These are phyloP conservation scores for Sarocladium strictum DNA, from an alignment of 2,329 filamentous ascomycete species.

Conservation along the genomic window DNA sequence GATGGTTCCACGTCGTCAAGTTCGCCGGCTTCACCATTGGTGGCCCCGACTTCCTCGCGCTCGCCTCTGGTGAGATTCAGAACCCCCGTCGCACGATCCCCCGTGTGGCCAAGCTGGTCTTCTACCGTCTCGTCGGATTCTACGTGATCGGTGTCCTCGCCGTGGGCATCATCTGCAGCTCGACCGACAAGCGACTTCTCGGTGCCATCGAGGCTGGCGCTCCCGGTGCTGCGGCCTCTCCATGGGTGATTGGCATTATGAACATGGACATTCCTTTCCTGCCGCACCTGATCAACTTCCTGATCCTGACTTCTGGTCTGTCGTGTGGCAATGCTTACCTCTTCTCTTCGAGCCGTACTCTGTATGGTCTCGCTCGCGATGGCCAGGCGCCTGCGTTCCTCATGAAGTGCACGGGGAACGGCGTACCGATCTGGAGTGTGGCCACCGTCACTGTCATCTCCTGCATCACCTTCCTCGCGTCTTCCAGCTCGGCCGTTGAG, in stretches of 20 bases:
- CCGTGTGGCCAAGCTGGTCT: slow-evolving; percentile 65
- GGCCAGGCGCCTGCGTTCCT: slow-evolving; percentile 44
- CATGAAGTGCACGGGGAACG: slow-evolving; percentile 49
- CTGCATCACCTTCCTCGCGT: slow-evolving; percentile 44
- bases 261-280: slow-evolving; percentile 45
- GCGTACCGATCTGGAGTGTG: slow-evolving; percentile 53
- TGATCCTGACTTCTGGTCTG: slow-evolving; percentile 49
- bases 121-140: slow-evolving; percentile 65
- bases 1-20: slow-evolving; percentile 50
- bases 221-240: slow-evolving; percentile 52
- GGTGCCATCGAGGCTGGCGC: slow-evolving; percentile 37
- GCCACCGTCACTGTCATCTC: slow-evolving; percentile 39
- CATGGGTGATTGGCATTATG: slow-evolving; percentile 55
- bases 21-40: slow-evolving; percentile 64
- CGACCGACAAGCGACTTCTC: slow-evolving; percentile 37
- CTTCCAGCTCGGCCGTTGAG: slow-evolving; percentile 37
- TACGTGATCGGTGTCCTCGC: slow-evolving; percentile 61
- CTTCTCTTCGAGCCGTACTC: slow-evolving; percentile 38
- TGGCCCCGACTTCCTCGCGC: slow-evolving; percentile 60
- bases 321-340: slow-evolving; percentile 42
- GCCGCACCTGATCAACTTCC: slow-evolving; percentile 51
- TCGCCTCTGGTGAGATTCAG: slow-evolving; percentile 52
- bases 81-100: slow-evolving; percentile 62
- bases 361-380: slow-evolving; percentile 41
- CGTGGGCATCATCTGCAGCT: slow-evolving; percentile 48